These are phyloP conservation scores for Megacollybia platyphylla DNA, from an alignment of 1,284 basidiomycete genomes.

Conservation along the genomic window DNA sequence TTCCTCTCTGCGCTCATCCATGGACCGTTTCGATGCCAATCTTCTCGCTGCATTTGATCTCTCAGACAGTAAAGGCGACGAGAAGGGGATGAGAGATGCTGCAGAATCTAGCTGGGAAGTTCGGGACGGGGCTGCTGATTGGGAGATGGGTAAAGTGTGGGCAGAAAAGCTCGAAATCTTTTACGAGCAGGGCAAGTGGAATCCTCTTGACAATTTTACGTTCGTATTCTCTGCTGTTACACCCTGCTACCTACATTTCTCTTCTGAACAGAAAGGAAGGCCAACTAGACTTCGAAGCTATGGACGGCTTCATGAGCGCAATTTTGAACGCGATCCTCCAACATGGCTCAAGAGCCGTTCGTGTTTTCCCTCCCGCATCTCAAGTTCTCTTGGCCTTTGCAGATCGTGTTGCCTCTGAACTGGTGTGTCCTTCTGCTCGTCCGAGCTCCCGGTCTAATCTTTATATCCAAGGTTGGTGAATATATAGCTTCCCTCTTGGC, in stretches of 20 bases:
- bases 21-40: slow-evolving; percentile 80
- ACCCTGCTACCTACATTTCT: slow-evolving; percentile 5
- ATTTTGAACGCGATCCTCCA: slow-evolving; percentile 55
- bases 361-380: slow-evolving; percentile 75
- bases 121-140: slow-evolving; percentile 48
- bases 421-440: slow-evolving; percentile 33
- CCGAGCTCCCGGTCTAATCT: slow-evolving; percentile 1
- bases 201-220: slow-evolving; percentile 77
- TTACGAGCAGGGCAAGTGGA: slow-evolving; percentile 73
- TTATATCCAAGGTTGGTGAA: slow-evolving; percentile 49
- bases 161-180: slow-evolving; percentile 92
- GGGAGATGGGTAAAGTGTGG: slow-evolving; percentile 90
- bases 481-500: slow-evolving; percentile 75
- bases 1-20: slow-evolving; percentile 60
- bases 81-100: slow-evolving; percentile 63
- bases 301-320: slow-evolving; percentile 81
- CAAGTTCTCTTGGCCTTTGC: slow-evolving; percentile 67
- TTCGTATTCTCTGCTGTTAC: slow-evolving; percentile 24
- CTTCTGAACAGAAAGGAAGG: slow-evolving; percentile 25
- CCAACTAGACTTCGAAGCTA: slow-evolving; percentile 75
- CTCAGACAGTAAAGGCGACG: slow-evolving; percentile 63
- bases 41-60: slow-evolving; percentile 77
- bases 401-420: slow-evolving; percentile 65
- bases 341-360: slow-evolving; percentile 70
- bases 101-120: slow-evolving; percentile 81